A percentile compares a stretch with the other conserved stretches of the same genome.
Conservation (phyloP, 140 eudicot species). For the Bidens hawaiensis region DNA sequence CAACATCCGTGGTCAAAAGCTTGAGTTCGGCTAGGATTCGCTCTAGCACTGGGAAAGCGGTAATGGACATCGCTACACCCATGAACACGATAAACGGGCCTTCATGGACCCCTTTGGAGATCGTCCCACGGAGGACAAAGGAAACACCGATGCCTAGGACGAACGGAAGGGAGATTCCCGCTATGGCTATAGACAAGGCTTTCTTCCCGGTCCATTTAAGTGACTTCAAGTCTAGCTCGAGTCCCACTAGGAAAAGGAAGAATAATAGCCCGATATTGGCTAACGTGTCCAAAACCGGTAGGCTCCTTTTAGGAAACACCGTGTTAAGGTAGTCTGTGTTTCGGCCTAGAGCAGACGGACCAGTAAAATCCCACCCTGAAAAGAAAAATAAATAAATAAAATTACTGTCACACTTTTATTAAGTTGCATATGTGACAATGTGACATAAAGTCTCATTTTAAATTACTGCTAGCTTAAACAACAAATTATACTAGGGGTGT, state of each 20-base stretch:
- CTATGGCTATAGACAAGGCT: conserved; percentile 58
- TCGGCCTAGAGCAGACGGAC: conserved; percentile 93
- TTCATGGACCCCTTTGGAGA: conserved; percentile 42
- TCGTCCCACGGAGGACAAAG: conserved; percentile 42
- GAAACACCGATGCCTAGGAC: conserved; percentile 66
- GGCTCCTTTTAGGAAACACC: conserved; percentile 56
- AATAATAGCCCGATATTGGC: conserved; percentile 87
- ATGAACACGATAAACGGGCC: too few species aligned
- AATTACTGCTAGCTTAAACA: conserved; percentile 7
- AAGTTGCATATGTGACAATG: background rate
- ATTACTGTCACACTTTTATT: background rate
- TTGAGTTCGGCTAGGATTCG: conserved; percentile 88
- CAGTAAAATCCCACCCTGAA: conserved; percentile 80
- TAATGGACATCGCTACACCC: too few species aligned
- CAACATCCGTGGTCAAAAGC: conserved; percentile 83
- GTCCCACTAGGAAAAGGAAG: conserved; percentile 79
- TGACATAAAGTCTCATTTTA: background rate
- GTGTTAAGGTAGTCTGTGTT: conserved; percentile 36
- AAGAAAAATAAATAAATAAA: too few species aligned
- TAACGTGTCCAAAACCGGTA: conserved; percentile 72
- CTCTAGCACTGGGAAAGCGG: conserved; percentile 88
- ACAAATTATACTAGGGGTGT: too few species aligned
- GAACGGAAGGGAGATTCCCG: conserved; percentile 71
- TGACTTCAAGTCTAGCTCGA: conserved; percentile 68
- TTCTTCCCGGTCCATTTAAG: conserved; percentile 61